Evolutionary conservation across 2,329 filamentous ascomycete species (phyloP), one percentile per base, ranked within the genome.

Genomic region (Beauveria asiatica): DNA sequence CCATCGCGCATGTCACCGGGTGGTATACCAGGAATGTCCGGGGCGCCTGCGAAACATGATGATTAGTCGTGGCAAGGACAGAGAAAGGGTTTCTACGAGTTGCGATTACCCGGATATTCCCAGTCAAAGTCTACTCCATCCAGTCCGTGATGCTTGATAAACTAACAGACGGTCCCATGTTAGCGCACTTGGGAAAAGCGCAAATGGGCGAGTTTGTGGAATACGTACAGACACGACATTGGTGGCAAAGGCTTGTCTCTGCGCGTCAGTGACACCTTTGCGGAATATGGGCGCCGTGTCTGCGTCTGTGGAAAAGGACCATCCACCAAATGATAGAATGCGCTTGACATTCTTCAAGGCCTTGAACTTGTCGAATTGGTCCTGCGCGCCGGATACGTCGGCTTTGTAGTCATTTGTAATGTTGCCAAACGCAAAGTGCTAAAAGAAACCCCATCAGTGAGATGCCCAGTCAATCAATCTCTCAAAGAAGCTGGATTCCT

Each of bases 301-400:
- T 0, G 67, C 60, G 17, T 70, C 66, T 0, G 75, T 77, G 0
- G 72, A 75, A 60, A 74, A 77, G 1, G 65, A 66, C 77, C 77
- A 80, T 13, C 78, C 77, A 9, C 77, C 77, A 62, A 80, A 73
- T 0, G 74, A 71, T 1, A 79, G 11, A 39, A 79, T 73, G 13
- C 65, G 67, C 61, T 75, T 73, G 5, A 68, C 37, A 3, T 63
- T 63, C 0, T 25, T 62, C 9, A 69, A 58, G 57, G 16, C 37
- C 0, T 59, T 46, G 55, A 76, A 74, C 1, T 64, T 50, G 0
- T 66, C 55, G 33, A 72, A 76, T 54, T 73, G 30, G 7, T 52
- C 65, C 13, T 56, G 44, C n/a, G 66, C 45, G 8, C 63, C 17
- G 9, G 25, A 27, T 58, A 69, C 50, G 1, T 66, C 61, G 3